Percentiles rank a stretch among this genome's conserved stretches.
Conservation (phyloP, 1,139 yeast genomes). For the Starmera stellimalicola region DNA sequence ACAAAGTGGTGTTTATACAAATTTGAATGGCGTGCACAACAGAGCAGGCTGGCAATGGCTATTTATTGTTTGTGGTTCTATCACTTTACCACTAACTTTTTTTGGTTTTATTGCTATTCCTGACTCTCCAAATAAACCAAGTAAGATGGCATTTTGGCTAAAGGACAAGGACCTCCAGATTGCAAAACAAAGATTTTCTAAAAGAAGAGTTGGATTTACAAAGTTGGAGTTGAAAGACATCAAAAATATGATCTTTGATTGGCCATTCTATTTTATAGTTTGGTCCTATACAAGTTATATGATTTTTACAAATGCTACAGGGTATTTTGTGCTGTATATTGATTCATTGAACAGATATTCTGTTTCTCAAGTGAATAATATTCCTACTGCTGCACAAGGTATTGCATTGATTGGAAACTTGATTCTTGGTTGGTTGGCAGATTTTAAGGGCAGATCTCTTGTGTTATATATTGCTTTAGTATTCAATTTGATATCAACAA, state of each 20-base stretch:
- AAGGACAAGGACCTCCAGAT: background rate
- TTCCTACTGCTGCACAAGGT: slow-evolving; percentile 4
- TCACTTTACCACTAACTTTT: slow-evolving; percentile 38
- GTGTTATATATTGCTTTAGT: slow-evolving; percentile 1
- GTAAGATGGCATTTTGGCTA: slow-evolving; percentile 2
- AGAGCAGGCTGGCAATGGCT: slow-evolving; percentile 73
- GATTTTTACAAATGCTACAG: slow-evolving; percentile 5
- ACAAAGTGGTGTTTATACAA: slow-evolving; percentile 43
- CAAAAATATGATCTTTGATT: slow-evolving; percentile 1
- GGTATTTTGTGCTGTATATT: slow-evolving; percentile 2
- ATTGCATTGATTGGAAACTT: slow-evolving; percentile 4
- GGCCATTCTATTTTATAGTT: slow-evolving; percentile 4
- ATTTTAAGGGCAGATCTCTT: slow-evolving; percentile 2
- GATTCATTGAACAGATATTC: slow-evolving; percentile 2
- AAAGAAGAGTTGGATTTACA: slow-evolving; percentile 1
- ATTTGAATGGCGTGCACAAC: slow-evolving; percentile 43
- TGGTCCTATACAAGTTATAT: slow-evolving; percentile 4
- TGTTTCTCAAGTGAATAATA: slow-evolving; percentile 1
- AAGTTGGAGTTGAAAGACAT: slow-evolving; percentile 1
- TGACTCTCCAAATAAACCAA: slow-evolving; percentile 37
- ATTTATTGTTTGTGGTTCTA: slow-evolving; percentile 60
- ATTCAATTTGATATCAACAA: slow-evolving; percentile 1
- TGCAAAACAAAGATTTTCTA: background rate
- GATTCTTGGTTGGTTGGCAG: slow-evolving; percentile 4
- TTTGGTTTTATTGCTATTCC: slow-evolving; percentile 45